Percentiles rank a stretch among this genome's conserved stretches.
These are phyloP conservation scores for Colletotrichum tropicale DNA, from an alignment of 2,329 filamentous ascomycete species.

Conservation along the genomic window DNA sequence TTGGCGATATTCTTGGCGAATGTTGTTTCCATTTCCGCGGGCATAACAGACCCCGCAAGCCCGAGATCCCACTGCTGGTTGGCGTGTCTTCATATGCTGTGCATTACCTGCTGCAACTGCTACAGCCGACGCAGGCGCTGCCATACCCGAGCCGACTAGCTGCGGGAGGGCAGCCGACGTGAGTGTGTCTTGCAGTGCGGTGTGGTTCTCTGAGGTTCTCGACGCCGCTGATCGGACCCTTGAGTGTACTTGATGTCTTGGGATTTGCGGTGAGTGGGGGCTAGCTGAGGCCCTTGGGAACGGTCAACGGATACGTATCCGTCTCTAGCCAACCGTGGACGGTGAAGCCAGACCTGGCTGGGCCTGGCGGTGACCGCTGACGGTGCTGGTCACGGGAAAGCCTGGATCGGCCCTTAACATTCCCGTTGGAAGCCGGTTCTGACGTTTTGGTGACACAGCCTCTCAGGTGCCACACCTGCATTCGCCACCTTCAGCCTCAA, in stretches of 20 bases:
- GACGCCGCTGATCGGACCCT: slow-evolving; percentile 18
- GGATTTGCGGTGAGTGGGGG: background rate
- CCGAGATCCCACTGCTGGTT: background rate
- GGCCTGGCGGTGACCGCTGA: background rate
- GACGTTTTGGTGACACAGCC: slow-evolving; percentile 1
- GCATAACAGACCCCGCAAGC: background rate
- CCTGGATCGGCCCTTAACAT: background rate
- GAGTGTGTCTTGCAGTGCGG: background rate
- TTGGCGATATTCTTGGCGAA: background rate
- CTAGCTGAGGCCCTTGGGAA: background rate
- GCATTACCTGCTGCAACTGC: background rate
- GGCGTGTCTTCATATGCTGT: background rate
- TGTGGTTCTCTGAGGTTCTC: background rate
- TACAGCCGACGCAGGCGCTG: background rate
- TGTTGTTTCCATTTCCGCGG: background rate
- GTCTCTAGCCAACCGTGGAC: background rate
- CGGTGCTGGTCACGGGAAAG: background rate
- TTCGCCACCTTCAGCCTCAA: background rate
- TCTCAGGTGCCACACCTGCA: background rate
- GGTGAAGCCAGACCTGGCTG: background rate
- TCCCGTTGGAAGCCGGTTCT: background rate
- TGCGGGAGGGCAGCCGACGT: background rate
- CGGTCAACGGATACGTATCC: background rate
- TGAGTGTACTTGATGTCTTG: background rate
- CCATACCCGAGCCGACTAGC: background rate